Evolutionary conservation across 345 rosid species (phyloP).

Genomic region (Camelina hispida): DNA sequence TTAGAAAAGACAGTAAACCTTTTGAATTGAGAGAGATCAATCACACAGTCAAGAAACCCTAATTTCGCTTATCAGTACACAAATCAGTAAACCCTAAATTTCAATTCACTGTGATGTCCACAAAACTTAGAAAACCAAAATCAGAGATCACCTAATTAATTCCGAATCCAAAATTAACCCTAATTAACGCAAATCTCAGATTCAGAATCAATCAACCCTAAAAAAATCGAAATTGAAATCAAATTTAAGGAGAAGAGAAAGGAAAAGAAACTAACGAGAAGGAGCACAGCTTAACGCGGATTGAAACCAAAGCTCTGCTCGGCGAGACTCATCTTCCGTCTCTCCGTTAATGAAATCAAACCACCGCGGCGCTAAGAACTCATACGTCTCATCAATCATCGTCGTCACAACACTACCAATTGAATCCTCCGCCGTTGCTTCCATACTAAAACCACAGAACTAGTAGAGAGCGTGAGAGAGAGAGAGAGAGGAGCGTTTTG

Average conservation of each 20-base stretch:
- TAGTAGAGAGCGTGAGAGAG: neutral
- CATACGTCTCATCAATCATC: slow-evolving; percentile 70
- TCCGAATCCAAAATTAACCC: neutral
- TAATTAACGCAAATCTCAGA: neutral
- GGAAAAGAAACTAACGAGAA: slow-evolving; percentile 68
- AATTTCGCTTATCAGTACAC: no score
- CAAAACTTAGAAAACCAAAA: neutral
- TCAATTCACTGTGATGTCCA: no score
- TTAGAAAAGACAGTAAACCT: neutral
- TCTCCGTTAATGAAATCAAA: slow-evolving; percentile 84
- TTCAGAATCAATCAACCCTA: neutral
- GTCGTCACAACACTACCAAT: slow-evolving; percentile 18
- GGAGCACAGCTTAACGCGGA: slow-evolving; percentile 76
- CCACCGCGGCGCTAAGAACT: slow-evolving; percentile 89
- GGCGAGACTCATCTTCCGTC: slow-evolving; percentile 62
- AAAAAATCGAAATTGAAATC: neutral
- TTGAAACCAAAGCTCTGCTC: slow-evolving; percentile 92
- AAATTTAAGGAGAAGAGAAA: neutral
- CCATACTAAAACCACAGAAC: slow-evolving; percentile 22
- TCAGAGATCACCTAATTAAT: slow-evolving; percentile 16
- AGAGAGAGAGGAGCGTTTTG: neutral
- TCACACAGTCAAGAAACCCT: neutral
- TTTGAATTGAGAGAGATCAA: neutral
- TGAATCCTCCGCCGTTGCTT: slow-evolving; percentile 43
- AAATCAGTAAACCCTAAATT: no score